These are phyloP conservation scores for Stromatinia cepivora DNA, from an alignment of 2,329 filamentous ascomycete genomes.

Conservation along the genomic window DNA sequence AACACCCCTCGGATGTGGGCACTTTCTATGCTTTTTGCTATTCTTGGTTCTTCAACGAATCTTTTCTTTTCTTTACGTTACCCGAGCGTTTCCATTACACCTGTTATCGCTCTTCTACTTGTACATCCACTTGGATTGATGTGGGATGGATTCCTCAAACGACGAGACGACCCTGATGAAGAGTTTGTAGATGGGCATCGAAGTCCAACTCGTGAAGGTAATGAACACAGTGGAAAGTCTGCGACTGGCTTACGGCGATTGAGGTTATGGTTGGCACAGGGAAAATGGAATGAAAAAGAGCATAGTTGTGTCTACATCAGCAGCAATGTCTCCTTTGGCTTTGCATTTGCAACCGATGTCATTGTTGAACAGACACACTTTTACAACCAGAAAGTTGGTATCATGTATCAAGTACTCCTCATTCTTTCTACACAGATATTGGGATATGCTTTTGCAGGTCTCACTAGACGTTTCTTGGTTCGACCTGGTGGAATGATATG, in stretches of 20 bases:
- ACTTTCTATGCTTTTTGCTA: conserved; percentile 74
- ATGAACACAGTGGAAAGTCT: conserved; percentile 17
- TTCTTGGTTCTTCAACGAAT: conserved; percentile 80
- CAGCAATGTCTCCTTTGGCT: conserved; percentile 87
- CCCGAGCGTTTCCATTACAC: conserved; percentile 85
- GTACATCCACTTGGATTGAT: conserved; percentile 80
- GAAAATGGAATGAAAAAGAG: conserved; percentile 84
- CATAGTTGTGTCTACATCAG: conserved; percentile 87
- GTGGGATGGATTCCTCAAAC: conserved; percentile 74
- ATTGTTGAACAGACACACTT: conserved; percentile 90
- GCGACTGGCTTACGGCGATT: conserved; percentile 44
- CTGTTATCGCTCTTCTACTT: conserved; percentile 81
- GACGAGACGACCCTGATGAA: conserved; percentile 53
- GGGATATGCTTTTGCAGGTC: conserved; percentile 81
- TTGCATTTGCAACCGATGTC: conserved; percentile 85
- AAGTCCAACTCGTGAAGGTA: conserved; percentile 25
- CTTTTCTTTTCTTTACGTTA: conserved; percentile 88
- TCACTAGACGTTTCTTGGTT: conserved; percentile 78
- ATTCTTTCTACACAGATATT: conserved; percentile 85
- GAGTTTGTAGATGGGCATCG: conserved; percentile 56
- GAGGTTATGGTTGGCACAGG: conserved; percentile 76
- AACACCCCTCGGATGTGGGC: conserved; percentile 88
- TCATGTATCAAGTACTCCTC: conserved; percentile 77
- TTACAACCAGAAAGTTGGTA: conserved; percentile 76
- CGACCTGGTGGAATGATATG: conserved; percentile 88